Conservation (phyloP, 805 yeast genomes). For the Lachancea thermotolerans region DNA sequence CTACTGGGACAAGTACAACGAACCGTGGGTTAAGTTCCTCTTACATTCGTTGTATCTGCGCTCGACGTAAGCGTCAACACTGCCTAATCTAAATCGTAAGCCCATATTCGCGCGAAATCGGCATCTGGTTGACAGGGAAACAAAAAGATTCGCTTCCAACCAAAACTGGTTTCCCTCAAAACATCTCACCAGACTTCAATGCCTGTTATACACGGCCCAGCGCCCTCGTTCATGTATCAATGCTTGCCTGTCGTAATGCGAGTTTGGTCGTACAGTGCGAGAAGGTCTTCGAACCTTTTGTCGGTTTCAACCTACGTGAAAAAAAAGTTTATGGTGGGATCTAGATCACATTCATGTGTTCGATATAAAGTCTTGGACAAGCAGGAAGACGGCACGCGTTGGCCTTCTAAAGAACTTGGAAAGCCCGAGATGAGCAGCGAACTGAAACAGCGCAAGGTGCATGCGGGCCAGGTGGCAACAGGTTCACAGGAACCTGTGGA, state of each 20-base stretch:
- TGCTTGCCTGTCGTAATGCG: no score
- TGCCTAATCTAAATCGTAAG: no score
- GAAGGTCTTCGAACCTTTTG: background rate
- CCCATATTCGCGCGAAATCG: no score
- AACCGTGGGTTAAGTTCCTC: constrained; percentile 41
- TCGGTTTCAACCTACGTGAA: background rate
- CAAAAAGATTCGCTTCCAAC: no score
- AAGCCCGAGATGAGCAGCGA: background rate
- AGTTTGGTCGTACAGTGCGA: background rate
- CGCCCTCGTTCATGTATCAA: no score
- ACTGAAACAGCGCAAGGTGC: background rate
- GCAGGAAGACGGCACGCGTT: no score
- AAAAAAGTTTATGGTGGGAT: background rate
- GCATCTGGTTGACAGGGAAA: no score
- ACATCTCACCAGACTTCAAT: no score
- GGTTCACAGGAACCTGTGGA: background rate
- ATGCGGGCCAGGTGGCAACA: background rate
- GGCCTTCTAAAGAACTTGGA: no score
- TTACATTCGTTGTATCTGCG: constrained; percentile 29
- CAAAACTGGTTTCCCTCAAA: no score
- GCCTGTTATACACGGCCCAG: no score
- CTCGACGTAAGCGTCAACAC: background rate
- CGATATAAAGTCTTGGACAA: no score
- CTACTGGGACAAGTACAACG: constrained; percentile 82
- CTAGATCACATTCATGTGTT: background rate